phyloP scores from a whole-genome alignment of 23 red algal genomes.

The Rhodosorus marinus region DNA sequence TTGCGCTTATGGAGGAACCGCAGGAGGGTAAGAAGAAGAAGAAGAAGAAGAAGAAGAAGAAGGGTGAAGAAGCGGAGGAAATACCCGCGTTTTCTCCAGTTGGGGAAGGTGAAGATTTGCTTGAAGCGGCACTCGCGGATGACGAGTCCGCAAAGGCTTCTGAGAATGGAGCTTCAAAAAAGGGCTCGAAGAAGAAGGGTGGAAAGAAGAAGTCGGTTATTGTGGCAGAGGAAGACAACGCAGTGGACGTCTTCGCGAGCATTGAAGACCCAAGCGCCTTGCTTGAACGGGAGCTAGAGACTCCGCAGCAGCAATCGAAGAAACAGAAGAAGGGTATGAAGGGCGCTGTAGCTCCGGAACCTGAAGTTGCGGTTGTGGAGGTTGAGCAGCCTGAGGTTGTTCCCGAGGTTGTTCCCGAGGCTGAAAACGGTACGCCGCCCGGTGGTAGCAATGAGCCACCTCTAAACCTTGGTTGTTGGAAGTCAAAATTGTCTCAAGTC shows the following conservation, averaged over 20 bases:
- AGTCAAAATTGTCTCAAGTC: not conserved
- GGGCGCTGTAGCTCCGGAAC: not conserved
- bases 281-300: slow-evolving; percentile 8
- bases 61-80: slow-evolving; percentile 50
- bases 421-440: not conserved
- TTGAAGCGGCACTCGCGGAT: slow-evolving; percentile 15
- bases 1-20: too few species aligned
- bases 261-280: slow-evolving; percentile 31
- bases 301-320: not conserved
- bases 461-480: too few species aligned
- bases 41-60: slow-evolving; percentile 1
- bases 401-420: not conserved
- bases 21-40: slow-evolving; percentile 31
- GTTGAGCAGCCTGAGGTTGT: slow-evolving; percentile 18
- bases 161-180: not conserved
- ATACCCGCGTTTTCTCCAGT: slow-evolving; percentile 15
- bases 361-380: not conserved
- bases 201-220: slow-evolving; percentile 14
- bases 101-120: slow-evolving; percentile 32
- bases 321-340: not conserved
- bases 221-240: slow-evolving; percentile 20
- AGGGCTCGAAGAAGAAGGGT: slow-evolving; percentile 9
- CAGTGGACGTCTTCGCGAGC: slow-evolving; percentile 65
- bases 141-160: not conserved
- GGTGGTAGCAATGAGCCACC: too few species aligned